Percentiles rank a stretch among this genome's conserved stretches.
These are phyloP conservation scores for Delphinella strobiligena DNA, from an alignment of 2,329 filamentous ascomycete species.

Conservation along the genomic window DNA sequence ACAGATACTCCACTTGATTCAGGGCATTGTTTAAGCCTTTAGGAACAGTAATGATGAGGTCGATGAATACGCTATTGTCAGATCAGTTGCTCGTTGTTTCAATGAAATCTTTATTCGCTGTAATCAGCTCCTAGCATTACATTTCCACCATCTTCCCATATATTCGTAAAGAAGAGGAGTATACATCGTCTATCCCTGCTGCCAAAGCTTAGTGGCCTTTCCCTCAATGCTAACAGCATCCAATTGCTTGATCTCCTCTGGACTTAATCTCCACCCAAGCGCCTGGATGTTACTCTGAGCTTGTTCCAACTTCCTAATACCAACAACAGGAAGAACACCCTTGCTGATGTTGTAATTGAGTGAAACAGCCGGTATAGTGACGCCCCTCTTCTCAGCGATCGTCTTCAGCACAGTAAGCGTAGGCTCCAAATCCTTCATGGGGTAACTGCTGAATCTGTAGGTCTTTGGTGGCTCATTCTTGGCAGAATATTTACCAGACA, in stretches of 20 bases:
- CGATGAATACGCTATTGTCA: no score
- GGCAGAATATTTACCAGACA: slow-evolving; percentile 29
- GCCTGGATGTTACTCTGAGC: slow-evolving; percentile 27
- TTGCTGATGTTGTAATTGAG: slow-evolving; percentile 35
- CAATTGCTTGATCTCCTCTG: slow-evolving; percentile 29
- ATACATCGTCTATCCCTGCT: slow-evolving; percentile 32
- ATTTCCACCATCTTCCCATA: no score
- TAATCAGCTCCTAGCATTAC: no score
- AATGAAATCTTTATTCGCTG: no score
- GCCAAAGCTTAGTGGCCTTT: slow-evolving; percentile 27
- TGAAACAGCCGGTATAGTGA: slow-evolving; percentile 27
- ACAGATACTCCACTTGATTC: no score
- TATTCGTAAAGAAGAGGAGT: no score
- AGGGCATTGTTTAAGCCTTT: no score
- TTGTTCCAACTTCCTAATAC: slow-evolving; percentile 29
- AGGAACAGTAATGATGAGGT: no score
- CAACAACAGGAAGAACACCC: slow-evolving; percentile 31
- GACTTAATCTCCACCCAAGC: slow-evolving; percentile 29
- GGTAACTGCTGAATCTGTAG: slow-evolving; percentile 30
- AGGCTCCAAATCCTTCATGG: slow-evolving; percentile 31
- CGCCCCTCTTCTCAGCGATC: slow-evolving; percentile 24
- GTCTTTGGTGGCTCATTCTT: slow-evolving; percentile 26
- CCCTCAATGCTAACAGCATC: slow-evolving; percentile 29
- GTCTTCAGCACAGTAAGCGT: slow-evolving; percentile 24
- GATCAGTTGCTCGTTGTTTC: no score